phyloP scores from a whole-genome alignment of 768 basidiomycete species.

The Lyophyllum semitale region DNA sequence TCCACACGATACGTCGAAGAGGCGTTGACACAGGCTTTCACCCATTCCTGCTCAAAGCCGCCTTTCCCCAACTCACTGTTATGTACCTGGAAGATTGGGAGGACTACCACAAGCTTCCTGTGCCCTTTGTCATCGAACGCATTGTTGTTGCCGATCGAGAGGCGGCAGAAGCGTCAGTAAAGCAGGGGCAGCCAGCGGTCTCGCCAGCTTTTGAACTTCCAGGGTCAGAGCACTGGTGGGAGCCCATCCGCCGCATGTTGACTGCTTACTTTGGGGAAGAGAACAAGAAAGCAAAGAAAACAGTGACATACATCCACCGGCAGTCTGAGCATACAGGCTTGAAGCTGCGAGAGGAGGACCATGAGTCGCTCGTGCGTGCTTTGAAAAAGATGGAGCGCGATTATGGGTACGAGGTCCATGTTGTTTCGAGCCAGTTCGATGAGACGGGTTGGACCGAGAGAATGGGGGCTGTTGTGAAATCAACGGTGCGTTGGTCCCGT shows the following conservation, averaged over 20 bases:
- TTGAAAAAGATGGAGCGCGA: constrained; percentile 52
- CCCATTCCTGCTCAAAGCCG: constrained; percentile 68
- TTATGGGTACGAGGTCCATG: constrained; percentile 55
- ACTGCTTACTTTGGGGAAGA: constrained; percentile 43
- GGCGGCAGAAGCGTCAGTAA: constrained; percentile 46
- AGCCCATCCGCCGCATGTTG: constrained; percentile 48
- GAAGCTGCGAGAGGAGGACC: constrained; percentile 55
- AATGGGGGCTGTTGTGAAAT: constrained; percentile 65
- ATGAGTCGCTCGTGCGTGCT: constrained; percentile 60
- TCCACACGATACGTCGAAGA: constrained; percentile 39
- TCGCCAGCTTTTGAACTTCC: constrained; percentile 45
- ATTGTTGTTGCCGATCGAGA: constrained; percentile 76
- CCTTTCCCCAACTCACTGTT: constrained; percentile 69
- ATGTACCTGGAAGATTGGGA: constrained; percentile 78
- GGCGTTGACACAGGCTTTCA: constrained; percentile 69
- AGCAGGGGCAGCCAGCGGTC: constrained; percentile 40
- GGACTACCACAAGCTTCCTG: constrained; percentile 67
- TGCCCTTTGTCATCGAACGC: constrained; percentile 76
- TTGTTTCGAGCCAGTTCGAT: constrained; percentile 50
- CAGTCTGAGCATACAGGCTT: constrained; percentile 54
- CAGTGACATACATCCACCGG: constrained; percentile 68
- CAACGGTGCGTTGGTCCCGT: constrained; percentile 53
- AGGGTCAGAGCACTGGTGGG: constrained; percentile 69
- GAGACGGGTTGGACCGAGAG: constrained; percentile 61
- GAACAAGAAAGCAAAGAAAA: constrained; percentile 34